Conservation (phyloP, 176 grass and related monocot genomes). For the Neostapfia colusana region DNA sequence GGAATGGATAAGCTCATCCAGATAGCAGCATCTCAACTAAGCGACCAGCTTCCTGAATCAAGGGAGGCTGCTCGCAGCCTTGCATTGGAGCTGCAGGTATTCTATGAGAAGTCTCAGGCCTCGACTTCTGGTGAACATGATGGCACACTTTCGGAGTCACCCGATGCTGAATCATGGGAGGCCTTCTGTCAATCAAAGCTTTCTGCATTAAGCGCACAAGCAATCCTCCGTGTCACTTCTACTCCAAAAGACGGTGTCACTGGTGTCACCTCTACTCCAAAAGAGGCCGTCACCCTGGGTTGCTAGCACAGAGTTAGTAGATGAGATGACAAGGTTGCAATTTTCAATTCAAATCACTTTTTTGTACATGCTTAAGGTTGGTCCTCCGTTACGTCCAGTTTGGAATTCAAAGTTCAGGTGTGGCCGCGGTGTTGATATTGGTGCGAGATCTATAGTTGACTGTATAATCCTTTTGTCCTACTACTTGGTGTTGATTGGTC, state of each 20-base stretch:
- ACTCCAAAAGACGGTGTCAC: constrained; percentile 51
- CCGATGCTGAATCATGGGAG: constrained; percentile 72
- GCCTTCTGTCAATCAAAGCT: constrained; percentile 82
- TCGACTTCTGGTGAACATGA: constrained; percentile 41
- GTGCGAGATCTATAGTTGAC: constrained; percentile 37
- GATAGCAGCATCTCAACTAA: constrained; percentile 87
- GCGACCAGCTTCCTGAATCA: constrained; percentile 95
- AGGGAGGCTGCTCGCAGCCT: constrained; percentile 95
- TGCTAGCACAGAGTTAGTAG: constrained; percentile 49
- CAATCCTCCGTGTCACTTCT: constrained; percentile 79
- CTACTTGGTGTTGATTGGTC: constrained; percentile 37
- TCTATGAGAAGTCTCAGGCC: constrained; percentile 57
- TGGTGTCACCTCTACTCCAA: constrained; percentile 52
- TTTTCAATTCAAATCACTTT: constrained; percentile 39
- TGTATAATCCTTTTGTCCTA: constrained; percentile 36
- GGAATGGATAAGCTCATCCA: constrained; percentile 82
- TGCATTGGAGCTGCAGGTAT: constrained; percentile 65
- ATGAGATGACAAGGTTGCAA: constrained; percentile 1
- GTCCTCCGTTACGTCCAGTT: constrained; percentile 11
- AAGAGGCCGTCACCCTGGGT: constrained; percentile 52
- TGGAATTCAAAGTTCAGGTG: constrained; percentile 15
- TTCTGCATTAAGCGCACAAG: constrained; percentile 63
- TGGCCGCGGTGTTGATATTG: constrained; percentile 48
- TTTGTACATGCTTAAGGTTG: constrained; percentile 60
- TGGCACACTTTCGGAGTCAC: constrained; percentile 1